A percentile compares a stretch with the other conserved stretches of the same genome.
Conservation (phyloP, 129 eudicot genomes). For the Saposhnikovia divaricata region DNA sequence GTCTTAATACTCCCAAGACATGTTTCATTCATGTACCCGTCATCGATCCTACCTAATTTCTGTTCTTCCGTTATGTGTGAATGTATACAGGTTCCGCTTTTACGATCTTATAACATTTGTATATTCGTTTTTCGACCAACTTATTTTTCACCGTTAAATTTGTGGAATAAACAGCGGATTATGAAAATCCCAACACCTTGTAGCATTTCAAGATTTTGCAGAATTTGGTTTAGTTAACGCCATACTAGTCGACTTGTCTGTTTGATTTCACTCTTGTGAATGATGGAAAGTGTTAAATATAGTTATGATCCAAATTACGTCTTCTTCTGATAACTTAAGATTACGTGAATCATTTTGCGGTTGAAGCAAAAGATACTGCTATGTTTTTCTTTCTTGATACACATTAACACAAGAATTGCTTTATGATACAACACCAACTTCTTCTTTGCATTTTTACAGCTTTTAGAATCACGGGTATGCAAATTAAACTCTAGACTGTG, state of each 20-base stretch:
- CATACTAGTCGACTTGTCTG: no score
- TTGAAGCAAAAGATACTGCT: no score
- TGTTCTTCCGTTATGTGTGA: conserved; percentile 14
- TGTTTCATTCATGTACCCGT: conserved; percentile 59
- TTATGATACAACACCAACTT: background rate
- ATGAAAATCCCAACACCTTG: no score
- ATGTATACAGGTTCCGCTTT: background rate
- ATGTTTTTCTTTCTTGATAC: no score
- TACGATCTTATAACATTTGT: background rate
- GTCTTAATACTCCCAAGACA: conserved; percentile 71
- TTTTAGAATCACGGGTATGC: conserved; percentile 2
- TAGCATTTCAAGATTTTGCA: no score
- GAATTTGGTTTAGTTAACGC: no score
- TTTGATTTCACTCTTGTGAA: no score
- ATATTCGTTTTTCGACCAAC: background rate
- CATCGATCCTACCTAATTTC: conserved; percentile 36
- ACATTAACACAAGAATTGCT: background rate
- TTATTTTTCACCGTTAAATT: no score
- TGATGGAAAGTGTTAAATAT: no score
- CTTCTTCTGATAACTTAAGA: no score
- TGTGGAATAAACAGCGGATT: no score
- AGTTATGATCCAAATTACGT: no score
- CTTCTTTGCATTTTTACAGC: background rate
- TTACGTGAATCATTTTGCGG: background rate
- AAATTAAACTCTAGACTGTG: background rate